These are phyloP conservation scores for Eustoma russellianum DNA, from an alignment of 257 asterid genomes.

Conservation along the genomic window DNA sequence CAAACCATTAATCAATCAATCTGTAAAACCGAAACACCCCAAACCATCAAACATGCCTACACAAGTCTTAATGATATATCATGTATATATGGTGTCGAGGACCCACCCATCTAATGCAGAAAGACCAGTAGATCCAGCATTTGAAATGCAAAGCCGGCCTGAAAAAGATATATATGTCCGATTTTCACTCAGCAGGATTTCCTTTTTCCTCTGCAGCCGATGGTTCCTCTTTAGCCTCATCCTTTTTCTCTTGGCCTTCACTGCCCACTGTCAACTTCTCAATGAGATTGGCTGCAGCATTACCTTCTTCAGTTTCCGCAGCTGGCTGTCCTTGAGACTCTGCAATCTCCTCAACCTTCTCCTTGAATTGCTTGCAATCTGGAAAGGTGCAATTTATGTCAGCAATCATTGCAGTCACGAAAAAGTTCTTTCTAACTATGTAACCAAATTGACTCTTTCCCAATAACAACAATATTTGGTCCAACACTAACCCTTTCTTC, in stretches of 20 bases:
- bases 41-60: constrained; percentile 8
- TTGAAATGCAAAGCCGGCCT: constrained; percentile 10
- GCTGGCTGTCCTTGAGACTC: constrained; percentile 39
- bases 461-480: too few species aligned
- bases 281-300: constrained; percentile 52
- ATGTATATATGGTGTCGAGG: constrained; percentile 6
- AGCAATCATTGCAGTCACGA: too few species aligned
- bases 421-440: too few species aligned
- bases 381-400: constrained; percentile 2
- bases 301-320: constrained; percentile 41
- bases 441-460: too few species aligned
- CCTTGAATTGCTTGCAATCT: constrained; percentile 80
- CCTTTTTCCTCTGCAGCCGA: constrained; percentile 29
- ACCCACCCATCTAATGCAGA: constrained; percentile 1
- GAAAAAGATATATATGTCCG: constrained; percentile 12
- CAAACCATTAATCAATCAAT: too few species aligned
- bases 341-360: constrained; percentile 56
- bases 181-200: constrained; percentile 4
- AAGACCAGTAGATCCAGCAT: constrained; percentile 24
- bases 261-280: constrained; percentile 52
- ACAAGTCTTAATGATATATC: constrained; percentile 1
- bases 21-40: too few species aligned
- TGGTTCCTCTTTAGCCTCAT: constrained; percentile 29
- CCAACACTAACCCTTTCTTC: too few species aligned
- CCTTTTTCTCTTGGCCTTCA: constrained; percentile 38